Evolutionary conservation across 495 filamentous ascomycete species (phyloP).

Genomic region (Neurospora sp.): DNA sequence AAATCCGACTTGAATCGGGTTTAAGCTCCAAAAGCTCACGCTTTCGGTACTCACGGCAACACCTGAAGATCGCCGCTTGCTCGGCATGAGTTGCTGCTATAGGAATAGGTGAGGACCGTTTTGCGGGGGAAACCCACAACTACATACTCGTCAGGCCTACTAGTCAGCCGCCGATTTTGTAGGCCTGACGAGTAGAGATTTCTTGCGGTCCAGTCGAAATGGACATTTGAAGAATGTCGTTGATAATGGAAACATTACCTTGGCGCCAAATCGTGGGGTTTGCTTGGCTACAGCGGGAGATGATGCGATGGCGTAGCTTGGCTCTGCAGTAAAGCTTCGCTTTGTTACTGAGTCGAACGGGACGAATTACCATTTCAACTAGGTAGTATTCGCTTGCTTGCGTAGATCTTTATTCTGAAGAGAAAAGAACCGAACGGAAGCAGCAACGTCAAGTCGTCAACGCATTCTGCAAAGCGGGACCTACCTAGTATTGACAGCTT

Average conservation of each 20-base stretch:
- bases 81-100: neutral
- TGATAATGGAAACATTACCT: neutral
- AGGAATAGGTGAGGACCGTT: neutral
- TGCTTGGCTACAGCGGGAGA: neutral
- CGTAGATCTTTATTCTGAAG: neutral
- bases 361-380: neutral
- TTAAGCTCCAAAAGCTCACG: neutral
- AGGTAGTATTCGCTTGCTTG: neutral
- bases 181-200: neutral
- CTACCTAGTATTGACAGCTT: neutral
- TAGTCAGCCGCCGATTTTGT: too few species aligned
- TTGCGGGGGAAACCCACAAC: neutral
- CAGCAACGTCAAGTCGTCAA: neutral
- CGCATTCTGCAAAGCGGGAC: neutral
- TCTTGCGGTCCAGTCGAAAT: neutral
- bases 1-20: too few species aligned
- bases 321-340: neutral
- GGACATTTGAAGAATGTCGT: neutral
- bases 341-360: neutral
- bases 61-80: neutral
- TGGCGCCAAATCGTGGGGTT: neutral
- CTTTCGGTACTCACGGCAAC: neutral
- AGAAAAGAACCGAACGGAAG: neutral
- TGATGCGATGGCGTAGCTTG: neutral
- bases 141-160: too few species aligned